These are phyloP conservation scores for Begonia peltatifolia DNA, from an alignment of 306 rosid species.

Conservation along the genomic window DNA sequence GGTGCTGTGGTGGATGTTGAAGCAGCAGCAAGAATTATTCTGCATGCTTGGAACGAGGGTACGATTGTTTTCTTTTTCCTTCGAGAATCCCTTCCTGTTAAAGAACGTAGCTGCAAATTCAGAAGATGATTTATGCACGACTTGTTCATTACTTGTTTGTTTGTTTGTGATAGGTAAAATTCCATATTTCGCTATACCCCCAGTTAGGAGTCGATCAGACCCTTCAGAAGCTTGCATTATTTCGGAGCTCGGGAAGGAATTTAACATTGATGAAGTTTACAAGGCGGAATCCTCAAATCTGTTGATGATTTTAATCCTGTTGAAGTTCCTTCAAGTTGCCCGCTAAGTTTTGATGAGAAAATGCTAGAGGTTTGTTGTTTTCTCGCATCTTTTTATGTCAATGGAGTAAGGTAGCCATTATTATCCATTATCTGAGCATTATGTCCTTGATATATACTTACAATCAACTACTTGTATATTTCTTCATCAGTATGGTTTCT, in stretches of 20 bases:
- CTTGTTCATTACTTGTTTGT: too few species aligned
- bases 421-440: too few species aligned
- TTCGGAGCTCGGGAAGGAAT: slow-evolving; percentile 53
- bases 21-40: slow-evolving; percentile 81
- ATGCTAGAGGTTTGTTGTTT: slow-evolving; percentile 44
- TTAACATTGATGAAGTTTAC: slow-evolving; percentile 69
- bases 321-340: slow-evolving; percentile 69
- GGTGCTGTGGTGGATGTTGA: slow-evolving; percentile 68
- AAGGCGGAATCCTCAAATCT: slow-evolving; percentile 58
- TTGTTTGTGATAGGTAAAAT: slow-evolving; percentile 58
- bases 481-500: too few species aligned
- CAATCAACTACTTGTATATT: too few species aligned
- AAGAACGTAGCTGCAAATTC: neutral
- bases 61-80: neutral
- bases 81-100: neutral
- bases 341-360: slow-evolving; percentile 40
- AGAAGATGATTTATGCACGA: too few species aligned
- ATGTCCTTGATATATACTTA: too few species aligned
- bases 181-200: slow-evolving; percentile 84
- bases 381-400: neutral
- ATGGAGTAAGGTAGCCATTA: too few species aligned
- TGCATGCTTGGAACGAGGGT: slow-evolving; percentile 97
- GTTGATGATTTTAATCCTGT: slow-evolving; percentile 60
- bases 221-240: slow-evolving; percentile 64
- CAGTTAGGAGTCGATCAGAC: slow-evolving; percentile 52